phyloP scores from a whole-genome alignment of 176 grass and related monocot genomes.

The Thalia dealbata region DNA sequence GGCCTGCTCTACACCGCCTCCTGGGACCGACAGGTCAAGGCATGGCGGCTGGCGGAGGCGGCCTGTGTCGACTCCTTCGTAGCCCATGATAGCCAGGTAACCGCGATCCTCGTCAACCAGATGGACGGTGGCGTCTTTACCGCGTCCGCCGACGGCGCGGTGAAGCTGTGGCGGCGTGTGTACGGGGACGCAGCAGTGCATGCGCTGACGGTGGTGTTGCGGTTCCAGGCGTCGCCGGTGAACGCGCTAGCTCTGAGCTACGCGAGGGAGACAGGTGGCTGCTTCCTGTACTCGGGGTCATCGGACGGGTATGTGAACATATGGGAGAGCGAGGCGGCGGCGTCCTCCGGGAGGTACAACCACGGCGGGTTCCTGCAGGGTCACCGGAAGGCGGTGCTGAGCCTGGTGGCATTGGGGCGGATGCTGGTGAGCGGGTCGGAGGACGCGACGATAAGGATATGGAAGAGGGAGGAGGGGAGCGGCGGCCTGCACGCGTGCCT shows the following conservation, averaged over 20 bases:
- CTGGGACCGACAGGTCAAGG: constrained; percentile 59
- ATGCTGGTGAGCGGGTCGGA: constrained; percentile 76
- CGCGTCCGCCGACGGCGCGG: constrained; percentile 48
- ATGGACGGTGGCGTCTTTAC: constrained; percentile 76
- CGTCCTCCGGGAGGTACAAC: constrained; percentile 43
- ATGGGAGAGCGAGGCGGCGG: constrained; percentile 73
- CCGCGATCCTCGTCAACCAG: constrained; percentile 63
- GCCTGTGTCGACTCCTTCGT: constrained; percentile 59
- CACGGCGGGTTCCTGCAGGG: constrained; percentile 65
- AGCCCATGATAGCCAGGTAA: constrained; percentile 55
- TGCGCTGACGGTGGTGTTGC: constrained; percentile 56
- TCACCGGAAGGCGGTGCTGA: constrained; percentile 59
- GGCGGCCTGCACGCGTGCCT: constrained; percentile 57
- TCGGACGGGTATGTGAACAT: constrained; percentile 82
- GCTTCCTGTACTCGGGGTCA: constrained; percentile 72
- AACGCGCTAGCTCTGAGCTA: constrained; percentile 46
- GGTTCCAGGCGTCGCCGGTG: constrained; percentile 56
- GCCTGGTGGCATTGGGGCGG: constrained; percentile 37
- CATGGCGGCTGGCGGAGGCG: constrained; percentile 54
- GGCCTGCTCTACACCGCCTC: constrained; percentile 70
- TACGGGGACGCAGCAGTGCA: constrained; percentile 57
- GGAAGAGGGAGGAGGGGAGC: constrained; percentile 48
- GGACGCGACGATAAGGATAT: constrained; percentile 81
- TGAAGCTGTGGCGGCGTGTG: constrained; percentile 87
- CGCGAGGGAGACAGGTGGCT: constrained; percentile 12